Evolutionary conservation across 257 asterid genomes (phyloP), one percentile per base, ranked within the genome.

Genomic region (Misopates orontium): DNA sequence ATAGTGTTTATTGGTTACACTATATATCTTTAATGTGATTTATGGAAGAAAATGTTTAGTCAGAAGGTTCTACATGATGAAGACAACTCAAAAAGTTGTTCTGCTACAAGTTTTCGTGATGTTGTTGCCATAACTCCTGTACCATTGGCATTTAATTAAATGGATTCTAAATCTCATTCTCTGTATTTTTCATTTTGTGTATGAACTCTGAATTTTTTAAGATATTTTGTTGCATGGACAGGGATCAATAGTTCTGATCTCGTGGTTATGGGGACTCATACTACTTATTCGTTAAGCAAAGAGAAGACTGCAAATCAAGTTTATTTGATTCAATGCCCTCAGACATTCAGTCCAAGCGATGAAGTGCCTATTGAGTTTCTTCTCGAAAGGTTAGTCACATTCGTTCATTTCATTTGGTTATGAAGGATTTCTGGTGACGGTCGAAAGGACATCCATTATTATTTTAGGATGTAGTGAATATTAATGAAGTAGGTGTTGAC

Each of bases 221-320:
- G 62, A 66, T 68, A 56, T 66, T 71, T 59, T 66, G 39, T 54
- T 60, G 62, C 47, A 66, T 76, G 77, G 63, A 68, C 81, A 89
- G 95, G 85, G 51, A 80, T 84, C 23, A 68, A 70, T 41, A 71
- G 56, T 62, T 71, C 87, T 63, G 79, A 79, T 32, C 80, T 87
- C 48, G 69, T 10, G 83, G 74, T 84, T 57, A 68, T 90, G 82
- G 95, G 85, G 83, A 70, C 70, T 78, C 82, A 73, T 70, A 62
- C 74, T 78, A 79, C 73, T n/a, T 79, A 87, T 71, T 85, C 89
- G 17, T 69, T 87, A 55, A 80, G 78, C 64, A 78, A 83, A 79
- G 82, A 73, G 67, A 83, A 82, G 69, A 72, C 85, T 8, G 79
- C 89, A 8, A 71, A 85, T 67, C 83, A 62, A 64, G 85, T 87